These are phyloP conservation scores for Trichoderma guizhouense DNA, from an alignment of 2,329 filamentous ascomycete species.

Conservation along the genomic window DNA sequence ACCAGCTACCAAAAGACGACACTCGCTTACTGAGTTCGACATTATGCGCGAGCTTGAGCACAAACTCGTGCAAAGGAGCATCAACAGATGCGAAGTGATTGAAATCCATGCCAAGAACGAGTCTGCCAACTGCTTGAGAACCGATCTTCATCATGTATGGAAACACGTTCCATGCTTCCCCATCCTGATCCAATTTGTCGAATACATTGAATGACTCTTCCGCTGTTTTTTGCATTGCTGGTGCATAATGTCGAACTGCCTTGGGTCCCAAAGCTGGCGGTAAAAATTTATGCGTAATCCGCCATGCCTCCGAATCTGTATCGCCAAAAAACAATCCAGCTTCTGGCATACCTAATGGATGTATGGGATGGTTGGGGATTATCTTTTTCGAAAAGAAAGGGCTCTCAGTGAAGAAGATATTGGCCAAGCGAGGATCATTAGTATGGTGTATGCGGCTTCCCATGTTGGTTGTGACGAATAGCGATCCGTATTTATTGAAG, in stretches of 20 bases:
- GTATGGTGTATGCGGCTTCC: slow-evolving; percentile 49
- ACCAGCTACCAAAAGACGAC: slow-evolving; percentile 53
- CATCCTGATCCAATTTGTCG: slow-evolving; percentile 47
- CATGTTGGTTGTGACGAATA: slow-evolving; percentile 52
- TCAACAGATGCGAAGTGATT: slow-evolving; percentile 43
- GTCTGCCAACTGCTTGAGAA: slow-evolving; percentile 43
- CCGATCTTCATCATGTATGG: slow-evolving; percentile 49
- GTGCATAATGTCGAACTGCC: slow-evolving; percentile 58
- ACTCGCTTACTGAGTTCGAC: slow-evolving; percentile 52
- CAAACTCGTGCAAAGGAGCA: slow-evolving; percentile 49
- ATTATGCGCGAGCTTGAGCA: slow-evolving; percentile 46
- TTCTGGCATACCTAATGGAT: slow-evolving; percentile 40
- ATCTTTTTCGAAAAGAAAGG: slow-evolving; percentile 54
- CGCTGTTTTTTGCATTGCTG: slow-evolving; percentile 54
- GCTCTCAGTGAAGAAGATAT: slow-evolving; percentile 46
- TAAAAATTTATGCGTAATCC: slow-evolving; percentile 57
- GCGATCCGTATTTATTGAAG: slow-evolving; percentile 49
- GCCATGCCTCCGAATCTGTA: slow-evolving; percentile 50
- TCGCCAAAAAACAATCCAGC: slow-evolving; percentile 47
- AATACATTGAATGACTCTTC: slow-evolving; percentile 50
- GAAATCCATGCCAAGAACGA: slow-evolving; percentile 46
- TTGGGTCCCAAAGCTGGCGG: slow-evolving; percentile 57
- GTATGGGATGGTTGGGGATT: slow-evolving; percentile 46
- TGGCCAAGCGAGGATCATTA: slow-evolving; percentile 46
- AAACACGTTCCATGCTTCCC: slow-evolving; percentile 47